A percentile compares a stretch with the other conserved stretches of the same genome.
These are phyloP conservation scores for Alisma plantagoaquatica DNA, from an alignment of 106 monocot genomes.

Conservation along the genomic window DNA sequence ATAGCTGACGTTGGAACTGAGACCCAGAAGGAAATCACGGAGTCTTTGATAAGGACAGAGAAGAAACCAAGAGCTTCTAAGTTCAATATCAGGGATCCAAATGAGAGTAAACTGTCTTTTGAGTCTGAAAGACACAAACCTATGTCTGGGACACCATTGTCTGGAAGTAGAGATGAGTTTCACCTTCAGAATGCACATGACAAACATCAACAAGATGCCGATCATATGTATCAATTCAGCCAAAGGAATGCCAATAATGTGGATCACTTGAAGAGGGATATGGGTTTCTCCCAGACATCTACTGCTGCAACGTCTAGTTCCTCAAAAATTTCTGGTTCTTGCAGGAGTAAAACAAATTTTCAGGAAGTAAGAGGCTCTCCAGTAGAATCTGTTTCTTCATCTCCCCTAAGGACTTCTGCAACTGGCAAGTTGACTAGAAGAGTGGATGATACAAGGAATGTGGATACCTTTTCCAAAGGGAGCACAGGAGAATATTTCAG, in stretches of 20 bases:
- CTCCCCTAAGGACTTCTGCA: constrained; percentile 44
- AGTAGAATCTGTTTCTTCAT: constrained; percentile 87
- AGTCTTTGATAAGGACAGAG: constrained; percentile 22
- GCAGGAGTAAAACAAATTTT: constrained; percentile 42
- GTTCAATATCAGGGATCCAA: constrained; percentile 22
- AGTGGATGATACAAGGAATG: constrained; percentile 21
- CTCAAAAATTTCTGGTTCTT: constrained; percentile 67
- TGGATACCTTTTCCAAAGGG: constrained; percentile 16
- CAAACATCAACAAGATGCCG: constrained; percentile 6
- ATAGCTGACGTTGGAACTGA: constrained; percentile 9
- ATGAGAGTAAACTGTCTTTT: constrained; percentile 9
- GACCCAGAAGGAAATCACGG: constrained; percentile 22
- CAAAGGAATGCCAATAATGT: constrained; percentile 11
- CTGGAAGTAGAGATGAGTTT: background rate
- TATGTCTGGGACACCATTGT: background rate
- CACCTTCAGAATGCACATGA: constrained; percentile 8
- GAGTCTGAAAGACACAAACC: constrained; percentile 15
- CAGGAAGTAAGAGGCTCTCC: constrained; percentile 58
- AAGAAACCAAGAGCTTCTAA: constrained; percentile 40
- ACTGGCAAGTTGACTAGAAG: constrained; percentile 20
- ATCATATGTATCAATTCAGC: constrained; percentile 11
- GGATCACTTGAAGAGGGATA: constrained; percentile 22
- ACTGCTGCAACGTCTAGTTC: constrained; percentile 67
- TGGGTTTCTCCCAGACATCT: constrained; percentile 24
- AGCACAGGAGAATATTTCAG: constrained; percentile 5